phyloP scores from a whole-genome alignment of 305 asterid genomes.

The Striga hermonthica region DNA sequence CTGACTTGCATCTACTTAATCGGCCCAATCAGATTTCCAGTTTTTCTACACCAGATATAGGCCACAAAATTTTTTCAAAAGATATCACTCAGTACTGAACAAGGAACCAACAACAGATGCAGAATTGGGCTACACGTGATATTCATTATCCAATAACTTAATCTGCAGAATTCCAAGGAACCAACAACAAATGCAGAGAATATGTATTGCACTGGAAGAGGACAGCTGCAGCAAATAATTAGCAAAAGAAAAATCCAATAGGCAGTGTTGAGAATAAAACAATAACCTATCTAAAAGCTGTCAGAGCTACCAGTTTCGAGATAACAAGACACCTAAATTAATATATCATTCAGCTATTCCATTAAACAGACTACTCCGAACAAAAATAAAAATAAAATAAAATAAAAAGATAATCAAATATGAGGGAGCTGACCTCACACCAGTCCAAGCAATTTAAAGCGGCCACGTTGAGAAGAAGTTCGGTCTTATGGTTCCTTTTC shows the following conservation, averaged over 20 bases:
- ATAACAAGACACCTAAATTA: conserved; percentile 1
- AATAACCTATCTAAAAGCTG: neutral
- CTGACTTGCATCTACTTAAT: neutral
- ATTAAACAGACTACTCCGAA: too few species aligned
- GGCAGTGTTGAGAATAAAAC: neutral
- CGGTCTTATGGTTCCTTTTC: conserved; percentile 33
- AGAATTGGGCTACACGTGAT: too few species aligned
- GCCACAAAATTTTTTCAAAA: too few species aligned
- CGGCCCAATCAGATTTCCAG: neutral
- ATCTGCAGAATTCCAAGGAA: too few species aligned
- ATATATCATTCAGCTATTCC: conserved; percentile 12
- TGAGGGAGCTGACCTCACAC: conserved; percentile 44
- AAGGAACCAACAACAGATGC: too few species aligned
- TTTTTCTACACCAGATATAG: too few species aligned
- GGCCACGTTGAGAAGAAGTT: conserved; percentile 36
- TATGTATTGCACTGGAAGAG: too few species aligned
- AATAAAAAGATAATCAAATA: conserved; percentile 16
- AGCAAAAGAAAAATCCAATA: conserved; percentile 2
- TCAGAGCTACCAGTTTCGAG: neutral
- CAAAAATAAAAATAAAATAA: neutral
- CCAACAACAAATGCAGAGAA: too few species aligned
- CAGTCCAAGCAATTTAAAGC: conserved; percentile 68
- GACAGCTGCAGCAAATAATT: neutral
- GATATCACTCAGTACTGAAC: too few species aligned
- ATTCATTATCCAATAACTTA: too few species aligned